A percentile compares a stretch with the other conserved stretches of the same genome.
Conservation (phyloP, 2,329 filamentous ascomycete genomes). For the Penicillium aurantiogriseum region DNA sequence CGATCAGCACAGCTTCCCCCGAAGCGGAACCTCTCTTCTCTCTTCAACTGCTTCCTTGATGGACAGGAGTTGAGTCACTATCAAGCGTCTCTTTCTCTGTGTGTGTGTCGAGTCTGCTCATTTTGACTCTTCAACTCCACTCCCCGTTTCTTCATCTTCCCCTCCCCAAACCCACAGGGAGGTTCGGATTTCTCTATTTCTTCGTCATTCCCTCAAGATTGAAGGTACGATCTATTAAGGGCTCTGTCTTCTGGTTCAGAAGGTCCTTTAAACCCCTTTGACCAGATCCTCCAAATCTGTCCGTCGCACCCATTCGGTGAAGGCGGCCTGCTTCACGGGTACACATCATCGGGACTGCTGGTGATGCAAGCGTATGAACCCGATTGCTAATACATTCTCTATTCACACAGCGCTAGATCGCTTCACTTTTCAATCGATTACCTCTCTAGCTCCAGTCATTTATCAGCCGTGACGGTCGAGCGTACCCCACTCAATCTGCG, state of each 20-base stretch:
- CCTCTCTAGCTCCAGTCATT: not conserved
- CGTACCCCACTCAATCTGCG: conserved; percentile 13
- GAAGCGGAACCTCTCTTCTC: conserved; percentile 13
- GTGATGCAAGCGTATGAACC: conserved; percentile 19
- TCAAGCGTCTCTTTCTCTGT: not conserved
- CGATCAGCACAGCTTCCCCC: conserved; percentile 15
- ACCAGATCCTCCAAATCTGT: not conserved
- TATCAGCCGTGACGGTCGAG: conserved; percentile 3
- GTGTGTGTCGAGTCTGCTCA: conserved; percentile 10
- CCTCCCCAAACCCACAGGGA: conserved; percentile 16
- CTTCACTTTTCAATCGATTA: conserved; percentile 13
- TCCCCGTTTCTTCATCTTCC: conserved; percentile 17
- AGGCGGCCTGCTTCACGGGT: conserved; percentile 11
- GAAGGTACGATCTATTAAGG: conserved; percentile 29
- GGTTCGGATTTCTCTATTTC: conserved; percentile 21
- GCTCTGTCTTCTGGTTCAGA: not conserved
- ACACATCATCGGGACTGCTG: conserved; percentile 21
- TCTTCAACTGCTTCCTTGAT: conserved; percentile 20
- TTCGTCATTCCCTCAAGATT: conserved; percentile 34
- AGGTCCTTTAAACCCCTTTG: not conserved
- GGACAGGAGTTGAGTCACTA: conserved; percentile 21
- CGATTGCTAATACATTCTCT: conserved; percentile 17
- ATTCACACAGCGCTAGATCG: conserved; percentile 22
- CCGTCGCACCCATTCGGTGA: conserved; percentile 10
- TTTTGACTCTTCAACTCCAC: conserved; percentile 16